Evolutionary conservation across 257 asterid species (phyloP).

Genomic region (Dorcoceras hygrometricum): DNA sequence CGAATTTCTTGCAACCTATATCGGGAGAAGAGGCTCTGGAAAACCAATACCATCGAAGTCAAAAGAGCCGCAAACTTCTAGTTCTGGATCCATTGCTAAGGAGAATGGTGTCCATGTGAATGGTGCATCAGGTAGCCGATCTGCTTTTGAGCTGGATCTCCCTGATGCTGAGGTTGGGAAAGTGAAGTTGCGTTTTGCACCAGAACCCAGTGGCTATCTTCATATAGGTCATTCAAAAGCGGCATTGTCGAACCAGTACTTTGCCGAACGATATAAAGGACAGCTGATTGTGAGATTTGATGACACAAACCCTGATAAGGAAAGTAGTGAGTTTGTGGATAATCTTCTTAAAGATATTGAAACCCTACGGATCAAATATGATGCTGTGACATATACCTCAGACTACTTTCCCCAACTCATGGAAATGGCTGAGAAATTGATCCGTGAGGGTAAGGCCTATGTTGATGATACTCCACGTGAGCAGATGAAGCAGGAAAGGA

Average conservation of each 20-base stretch:
- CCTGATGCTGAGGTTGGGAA: slow-evolving; percentile 82
- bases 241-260: slow-evolving; percentile 78
- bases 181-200: slow-evolving; percentile 83
- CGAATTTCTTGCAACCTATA: slow-evolving; percentile 47
- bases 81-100: slow-evolving; percentile 30
- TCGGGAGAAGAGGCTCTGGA: slow-evolving; percentile 57
- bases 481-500: slow-evolving; percentile 79
- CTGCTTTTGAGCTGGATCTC: slow-evolving; percentile 65
- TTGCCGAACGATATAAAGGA: slow-evolving; percentile 81
- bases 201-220: slow-evolving; percentile 96
- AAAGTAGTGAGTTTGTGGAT: slow-evolving; percentile 90
- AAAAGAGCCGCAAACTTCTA: slow-evolving; percentile 53
- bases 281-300: slow-evolving; percentile 76
- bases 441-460: slow-evolving; percentile 76
- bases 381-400: slow-evolving; percentile 81
- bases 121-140: slow-evolving; percentile 33
- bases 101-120: slow-evolving; percentile 40
- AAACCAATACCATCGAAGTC: slow-evolving; percentile 51
- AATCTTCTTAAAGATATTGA: slow-evolving; percentile 78
- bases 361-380: slow-evolving; percentile 72
- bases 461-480: slow-evolving; percentile 86
- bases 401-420: slow-evolving; percentile 82
- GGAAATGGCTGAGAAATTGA: slow-evolving; percentile 90
- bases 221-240: slow-evolving; percentile 98
- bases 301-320: slow-evolving; percentile 94